Evolutionary conservation across 352 stramenopile species (phyloP).

Genomic region (Pythium monospermum): DNA sequence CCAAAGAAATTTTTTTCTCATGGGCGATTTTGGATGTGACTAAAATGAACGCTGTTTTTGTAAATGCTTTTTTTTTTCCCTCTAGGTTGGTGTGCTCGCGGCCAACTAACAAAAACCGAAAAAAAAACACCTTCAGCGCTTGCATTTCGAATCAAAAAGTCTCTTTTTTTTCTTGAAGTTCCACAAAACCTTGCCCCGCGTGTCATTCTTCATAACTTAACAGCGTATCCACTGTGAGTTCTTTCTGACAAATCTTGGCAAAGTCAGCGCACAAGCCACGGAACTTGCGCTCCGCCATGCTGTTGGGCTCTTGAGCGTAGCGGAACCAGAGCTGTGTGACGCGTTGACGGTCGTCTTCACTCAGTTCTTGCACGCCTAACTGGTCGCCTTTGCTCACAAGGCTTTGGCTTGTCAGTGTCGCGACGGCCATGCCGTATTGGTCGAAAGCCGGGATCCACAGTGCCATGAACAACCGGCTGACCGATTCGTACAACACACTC

Average conservation of each 20-base stretch:
- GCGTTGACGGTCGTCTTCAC: conserved; percentile 39
- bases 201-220: conserved; percentile 39
- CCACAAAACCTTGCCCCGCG: conserved; percentile 13
- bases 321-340: conserved; percentile 52
- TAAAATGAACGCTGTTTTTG: too few species aligned
- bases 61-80: too few species aligned
- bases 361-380: conserved; percentile 36
- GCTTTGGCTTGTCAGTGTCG: conserved; percentile 20
- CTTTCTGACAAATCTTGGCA: conserved; percentile 71
- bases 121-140: too few species aligned
- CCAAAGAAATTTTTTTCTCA: too few species aligned
- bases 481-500: conserved; percentile 49
- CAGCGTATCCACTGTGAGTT: conserved; percentile 50
- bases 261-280: conserved; percentile 57
- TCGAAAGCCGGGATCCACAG: conserved; percentile 37
- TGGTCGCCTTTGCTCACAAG: conserved; percentile 24
- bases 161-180: too few species aligned
- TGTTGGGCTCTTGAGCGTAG: conserved; percentile 45
- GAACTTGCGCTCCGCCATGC: conserved; percentile 51
- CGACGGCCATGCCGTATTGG: conserved; percentile 27
- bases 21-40: too few species aligned
- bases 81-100: conserved; percentile 47
- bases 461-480: conserved; percentile 50
- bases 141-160: background rate
- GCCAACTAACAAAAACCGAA: too few species aligned